phyloP scores from a whole-genome alignment of 371 early-diverging fungal species.

The Parasitella parasitica region DNA sequence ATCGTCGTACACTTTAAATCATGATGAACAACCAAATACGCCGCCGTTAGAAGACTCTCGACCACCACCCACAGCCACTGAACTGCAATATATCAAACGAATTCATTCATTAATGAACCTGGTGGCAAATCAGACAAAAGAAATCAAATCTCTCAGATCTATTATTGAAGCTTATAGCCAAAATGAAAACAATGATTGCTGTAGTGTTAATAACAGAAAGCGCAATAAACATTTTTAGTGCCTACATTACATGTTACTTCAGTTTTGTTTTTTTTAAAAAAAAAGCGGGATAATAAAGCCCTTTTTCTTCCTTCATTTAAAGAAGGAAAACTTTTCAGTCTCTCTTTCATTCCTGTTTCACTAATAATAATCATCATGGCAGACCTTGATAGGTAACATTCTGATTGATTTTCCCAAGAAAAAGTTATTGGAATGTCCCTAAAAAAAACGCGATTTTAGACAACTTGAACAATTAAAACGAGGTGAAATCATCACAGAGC shows the following conservation, averaged over 20 bases:
- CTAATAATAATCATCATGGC: background rate
- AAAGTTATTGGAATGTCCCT: background rate
- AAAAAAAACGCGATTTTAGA: slow-evolving; percentile 35
- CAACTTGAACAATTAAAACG: slow-evolving; percentile 85
- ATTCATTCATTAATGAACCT: slow-evolving; percentile 20
- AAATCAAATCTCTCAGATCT: slow-evolving; percentile 17
- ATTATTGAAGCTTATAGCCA: slow-evolving; percentile 13
- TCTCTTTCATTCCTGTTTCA: background rate
- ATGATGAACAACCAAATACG: background rate
- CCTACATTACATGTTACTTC: background rate
- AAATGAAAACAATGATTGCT: background rate
- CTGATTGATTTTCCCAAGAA: background rate
- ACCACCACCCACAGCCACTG: slow-evolving; percentile 8
- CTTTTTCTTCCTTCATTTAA: background rate
- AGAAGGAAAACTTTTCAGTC: background rate
- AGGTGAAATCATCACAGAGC: slow-evolving; percentile 91
- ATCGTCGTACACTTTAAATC: background rate
- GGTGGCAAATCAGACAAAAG: slow-evolving; percentile 19
- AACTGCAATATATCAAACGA: slow-evolving; percentile 24
- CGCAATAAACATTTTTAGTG: slow-evolving; percentile 15
- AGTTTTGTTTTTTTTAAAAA: too few relatives aligned
- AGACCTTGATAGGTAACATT: slow-evolving; percentile 24
- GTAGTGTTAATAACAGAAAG: slow-evolving; percentile 10
- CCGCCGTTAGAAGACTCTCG: background rate
- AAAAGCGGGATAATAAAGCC: background rate